Conservation (phyloP, 352 stramenopile species). For the Globisporangium barbulae region DNA sequence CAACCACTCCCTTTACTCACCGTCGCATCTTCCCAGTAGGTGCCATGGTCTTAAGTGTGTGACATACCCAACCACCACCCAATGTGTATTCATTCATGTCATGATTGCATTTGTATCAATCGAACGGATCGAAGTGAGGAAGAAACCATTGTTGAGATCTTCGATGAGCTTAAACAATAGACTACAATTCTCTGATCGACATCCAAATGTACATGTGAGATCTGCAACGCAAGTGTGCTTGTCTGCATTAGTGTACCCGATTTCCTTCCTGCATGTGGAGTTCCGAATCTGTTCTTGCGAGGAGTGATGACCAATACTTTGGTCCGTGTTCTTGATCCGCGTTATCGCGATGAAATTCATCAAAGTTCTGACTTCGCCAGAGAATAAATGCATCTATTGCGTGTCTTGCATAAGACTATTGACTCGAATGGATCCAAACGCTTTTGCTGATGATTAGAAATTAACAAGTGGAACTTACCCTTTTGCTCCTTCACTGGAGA, state of each 20-base stretch:
- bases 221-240: background rate
- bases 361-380: constrained; percentile 82
- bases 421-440: background rate
- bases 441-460: constrained; percentile 58
- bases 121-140: constrained; percentile 64
- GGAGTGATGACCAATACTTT: constrained; percentile 89
- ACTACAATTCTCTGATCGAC: constrained; percentile 92
- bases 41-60: constrained; percentile 78
- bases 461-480: constrained; percentile 73
- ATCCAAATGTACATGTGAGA: background rate
- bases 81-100: background rate
- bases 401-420: constrained; percentile 1
- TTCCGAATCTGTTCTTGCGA: constrained; percentile 13
- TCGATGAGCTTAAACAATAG: constrained; percentile 69
- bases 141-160: constrained; percentile 69
- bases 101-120: background rate
- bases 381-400: constrained; percentile 7
- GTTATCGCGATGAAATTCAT: constrained; percentile 89
- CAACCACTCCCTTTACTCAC: constrained; percentile 69
- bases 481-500: constrained; percentile 73
- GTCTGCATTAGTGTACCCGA: constrained; percentile 14
- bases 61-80: constrained; percentile 27
- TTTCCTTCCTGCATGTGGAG: background rate
- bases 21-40: constrained; percentile 50
- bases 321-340: constrained; percentile 91